Evolutionary conservation across 2,329 filamentous ascomycete genomes (phyloP).

Genomic region (Aspergillus sp.): DNA sequence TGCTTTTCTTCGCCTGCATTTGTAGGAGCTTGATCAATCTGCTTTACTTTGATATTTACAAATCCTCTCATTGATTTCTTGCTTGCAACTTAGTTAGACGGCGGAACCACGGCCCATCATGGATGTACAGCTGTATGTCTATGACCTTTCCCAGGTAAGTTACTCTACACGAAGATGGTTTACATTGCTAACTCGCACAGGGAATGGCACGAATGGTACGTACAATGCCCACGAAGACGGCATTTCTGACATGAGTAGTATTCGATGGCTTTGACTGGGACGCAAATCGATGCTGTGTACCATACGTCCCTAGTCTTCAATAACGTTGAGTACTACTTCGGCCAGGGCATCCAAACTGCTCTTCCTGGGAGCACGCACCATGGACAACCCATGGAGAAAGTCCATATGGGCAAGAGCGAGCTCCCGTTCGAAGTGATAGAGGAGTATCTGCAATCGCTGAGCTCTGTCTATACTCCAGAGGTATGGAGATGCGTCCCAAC

Average conservation of each 20-base stretch:
- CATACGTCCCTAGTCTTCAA: constrained; percentile 87
- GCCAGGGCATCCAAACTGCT: constrained; percentile 81
- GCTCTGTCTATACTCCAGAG: constrained; percentile 77
- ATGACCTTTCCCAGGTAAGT: constrained; percentile 66
- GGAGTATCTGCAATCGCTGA: constrained; percentile 83
- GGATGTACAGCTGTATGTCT: constrained; percentile 76
- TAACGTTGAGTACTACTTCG: constrained; percentile 87
- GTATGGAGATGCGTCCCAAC: constrained; percentile 40
- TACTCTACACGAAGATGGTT: constrained; percentile 20
- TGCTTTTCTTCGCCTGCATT: background rate
- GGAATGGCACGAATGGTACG: constrained; percentile 55
- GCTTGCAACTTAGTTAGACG: background rate
- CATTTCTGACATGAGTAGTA: constrained; percentile 43
- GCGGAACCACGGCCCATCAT: constrained; percentile 43
- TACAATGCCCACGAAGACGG: background rate
- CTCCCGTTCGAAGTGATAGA: constrained; percentile 78
- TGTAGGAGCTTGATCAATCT: background rate
- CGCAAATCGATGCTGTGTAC: constrained; percentile 86
- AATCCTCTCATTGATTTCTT: background rate
- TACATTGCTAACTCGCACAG: constrained; percentile 34
- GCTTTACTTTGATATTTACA: background rate
- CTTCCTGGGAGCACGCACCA: constrained; percentile 81
- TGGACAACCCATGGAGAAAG: constrained; percentile 74
- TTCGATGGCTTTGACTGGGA: constrained; percentile 60
- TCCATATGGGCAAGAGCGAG: constrained; percentile 73